phyloP scores from a whole-genome alignment of 1,284 basidiomycete species.

The Ustilago cynodontis region DNA sequence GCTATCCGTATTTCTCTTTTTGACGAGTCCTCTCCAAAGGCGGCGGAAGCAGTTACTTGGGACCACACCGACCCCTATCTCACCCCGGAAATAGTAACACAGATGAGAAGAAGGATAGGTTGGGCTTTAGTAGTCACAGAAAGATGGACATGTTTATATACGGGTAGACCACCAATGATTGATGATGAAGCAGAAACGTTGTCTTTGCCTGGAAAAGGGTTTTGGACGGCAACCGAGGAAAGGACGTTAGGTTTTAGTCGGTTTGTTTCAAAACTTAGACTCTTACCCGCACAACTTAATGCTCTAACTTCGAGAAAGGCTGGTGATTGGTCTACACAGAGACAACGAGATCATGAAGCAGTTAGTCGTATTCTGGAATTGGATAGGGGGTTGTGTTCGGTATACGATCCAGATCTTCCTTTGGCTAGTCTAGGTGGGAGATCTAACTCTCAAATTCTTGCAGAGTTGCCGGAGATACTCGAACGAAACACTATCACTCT shows the following conservation, averaged over 20 bases:
- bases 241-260: conserved; percentile 3
- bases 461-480: conserved; percentile 21
- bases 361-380: conserved; percentile 23
- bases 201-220: background rate
- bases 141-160: conserved; percentile 32
- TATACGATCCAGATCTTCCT: conserved; percentile 19
- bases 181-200: conserved; percentile 34
- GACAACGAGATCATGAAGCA: conserved; percentile 30
- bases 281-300: conserved; percentile 20
- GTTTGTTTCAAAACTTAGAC: conserved; percentile 16
- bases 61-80: conserved; percentile 10
- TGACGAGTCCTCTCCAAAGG: conserved; percentile 24
- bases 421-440: background rate
- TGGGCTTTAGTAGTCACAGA: conserved; percentile 20
- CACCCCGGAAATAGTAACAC: conserved; percentile 19
- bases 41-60: background rate
- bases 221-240: conserved; percentile 16
- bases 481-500: conserved; percentile 10
- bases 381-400: conserved; percentile 23
- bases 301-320: conserved; percentile 17
- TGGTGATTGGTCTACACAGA: conserved; percentile 26
- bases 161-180: conserved; percentile 33
- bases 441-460: conserved; percentile 14
- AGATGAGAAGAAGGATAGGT: conserved; percentile 31
- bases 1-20: conserved; percentile 28